Conservation (phyloP, 176 grass and related monocot species). For the Guadua angustifolia region DNA sequence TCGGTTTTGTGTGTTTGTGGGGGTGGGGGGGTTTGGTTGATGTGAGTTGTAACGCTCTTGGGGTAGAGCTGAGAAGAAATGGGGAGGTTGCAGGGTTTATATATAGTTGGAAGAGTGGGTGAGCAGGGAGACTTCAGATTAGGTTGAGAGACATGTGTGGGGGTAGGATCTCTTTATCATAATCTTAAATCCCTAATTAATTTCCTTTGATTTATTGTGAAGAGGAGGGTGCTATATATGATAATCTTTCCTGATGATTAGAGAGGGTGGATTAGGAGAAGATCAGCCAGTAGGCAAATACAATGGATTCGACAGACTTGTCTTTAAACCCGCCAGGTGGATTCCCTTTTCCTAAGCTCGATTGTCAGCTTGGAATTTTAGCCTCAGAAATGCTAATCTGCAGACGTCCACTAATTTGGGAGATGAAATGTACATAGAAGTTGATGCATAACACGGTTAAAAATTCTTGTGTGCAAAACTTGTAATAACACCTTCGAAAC, state of each 20-base stretch:
- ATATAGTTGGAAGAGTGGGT: conserved; percentile 48
- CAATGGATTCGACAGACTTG: not conserved
- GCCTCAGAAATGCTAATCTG: not conserved
- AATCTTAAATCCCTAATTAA: not conserved
- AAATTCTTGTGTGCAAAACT: no score
- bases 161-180: not conserved
- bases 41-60: conserved; percentile 39
- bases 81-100: conserved; percentile 31
- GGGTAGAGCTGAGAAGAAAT: conserved; percentile 39
- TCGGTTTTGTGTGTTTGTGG: not conserved
- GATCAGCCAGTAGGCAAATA: not conserved
- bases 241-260: not conserved
- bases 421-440: no score
- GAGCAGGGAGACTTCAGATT: conserved; percentile 4
- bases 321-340: no score
- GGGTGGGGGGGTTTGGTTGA: not conserved
- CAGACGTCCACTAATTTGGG: no score
- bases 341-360: no score
- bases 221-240: not conserved
- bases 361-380: not conserved
- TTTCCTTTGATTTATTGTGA: not conserved
- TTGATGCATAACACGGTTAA: no score
- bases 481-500: no score
- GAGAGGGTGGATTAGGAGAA: not conserved
- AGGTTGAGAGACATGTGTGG: not conserved